Conservation (phyloP, 139 green algal genomes). For the Chlorella sorokiniana region DNA sequence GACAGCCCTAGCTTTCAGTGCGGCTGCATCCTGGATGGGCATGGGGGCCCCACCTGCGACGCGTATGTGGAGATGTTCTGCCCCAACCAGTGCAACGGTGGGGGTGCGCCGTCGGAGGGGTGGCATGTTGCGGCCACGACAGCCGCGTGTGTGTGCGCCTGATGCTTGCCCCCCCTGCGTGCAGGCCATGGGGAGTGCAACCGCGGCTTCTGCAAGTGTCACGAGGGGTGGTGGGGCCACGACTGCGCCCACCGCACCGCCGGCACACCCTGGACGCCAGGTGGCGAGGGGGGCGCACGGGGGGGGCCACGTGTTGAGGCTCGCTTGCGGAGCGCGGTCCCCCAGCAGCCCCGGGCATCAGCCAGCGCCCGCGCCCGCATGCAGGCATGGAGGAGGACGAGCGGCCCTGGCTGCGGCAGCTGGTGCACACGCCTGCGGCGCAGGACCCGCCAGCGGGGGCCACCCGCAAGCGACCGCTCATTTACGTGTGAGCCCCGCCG, state of each 20-base stretch:
- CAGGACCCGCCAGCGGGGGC: slow-evolving; percentile 33
- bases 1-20: too few relatives aligned
- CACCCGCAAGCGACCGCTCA: slow-evolving; percentile 33
- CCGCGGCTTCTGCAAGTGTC: slow-evolving; percentile 16
- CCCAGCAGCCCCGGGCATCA: neutral
- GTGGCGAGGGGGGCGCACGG: neutral
- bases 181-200: slow-evolving; percentile 28
- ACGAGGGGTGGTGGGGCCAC: slow-evolving; percentile 10
- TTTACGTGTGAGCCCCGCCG: slow-evolving; percentile 60
- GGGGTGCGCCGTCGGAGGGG: neutral
- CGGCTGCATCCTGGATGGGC: slow-evolving; percentile 50
- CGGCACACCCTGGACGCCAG: neutral
- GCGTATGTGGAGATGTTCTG: slow-evolving; percentile 56
- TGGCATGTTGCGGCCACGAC: neutral
- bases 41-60: slow-evolving; percentile 51
- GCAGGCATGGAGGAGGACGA: slow-evolving; percentile 21
- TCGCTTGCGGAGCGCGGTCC: neutral
- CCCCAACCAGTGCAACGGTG: slow-evolving; percentile 60
- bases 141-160: too few relatives aligned
- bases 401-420: slow-evolving; percentile 37
- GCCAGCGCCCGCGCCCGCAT: too few relatives aligned
- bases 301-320: neutral
- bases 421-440: slow-evolving; percentile 25
- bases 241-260: neutral
- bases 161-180: neutral